phyloP scores from a whole-genome alignment of 495 filamentous ascomycete species.

The Penicillium cosmopolitanum region DNA sequence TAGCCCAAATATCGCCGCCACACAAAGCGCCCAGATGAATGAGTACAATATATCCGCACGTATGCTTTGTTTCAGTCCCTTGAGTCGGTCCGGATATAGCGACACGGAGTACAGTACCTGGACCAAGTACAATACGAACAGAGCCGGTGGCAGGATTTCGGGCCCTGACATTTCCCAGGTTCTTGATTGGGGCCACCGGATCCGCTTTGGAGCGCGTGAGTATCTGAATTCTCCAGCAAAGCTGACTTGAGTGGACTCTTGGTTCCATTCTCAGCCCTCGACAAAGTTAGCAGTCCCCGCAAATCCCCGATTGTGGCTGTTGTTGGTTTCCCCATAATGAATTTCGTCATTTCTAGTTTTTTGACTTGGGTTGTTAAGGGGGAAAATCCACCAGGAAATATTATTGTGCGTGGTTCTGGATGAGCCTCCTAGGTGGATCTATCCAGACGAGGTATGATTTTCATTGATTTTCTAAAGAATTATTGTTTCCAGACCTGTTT shows the following conservation, averaged over 20 bases:
- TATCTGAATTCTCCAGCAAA: neutral
- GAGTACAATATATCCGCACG: no score
- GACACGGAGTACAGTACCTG: neutral
- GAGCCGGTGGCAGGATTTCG: conserved; percentile 3
- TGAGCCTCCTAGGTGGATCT: neutral
- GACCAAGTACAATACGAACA: neutral
- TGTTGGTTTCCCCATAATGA: neutral
- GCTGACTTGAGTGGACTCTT: conserved; percentile 4
- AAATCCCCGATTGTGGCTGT: conserved; percentile 1
- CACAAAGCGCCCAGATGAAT: no score
- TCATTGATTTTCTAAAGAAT: neutral
- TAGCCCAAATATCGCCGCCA: neutral
- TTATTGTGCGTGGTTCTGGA: neutral
- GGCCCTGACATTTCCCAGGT: conserved; percentile 21
- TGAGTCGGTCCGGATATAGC: no score
- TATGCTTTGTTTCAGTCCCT: no score
- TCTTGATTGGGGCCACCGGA: conserved; percentile 22
- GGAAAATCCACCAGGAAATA: no score
- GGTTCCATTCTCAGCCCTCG: conserved; percentile 7
- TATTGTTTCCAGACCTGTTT: neutral
- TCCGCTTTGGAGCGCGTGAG: conserved; percentile 6
- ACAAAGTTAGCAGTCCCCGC: conserved; percentile 7
- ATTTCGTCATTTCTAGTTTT: conserved; percentile 1
- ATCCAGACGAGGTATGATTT: neutral
- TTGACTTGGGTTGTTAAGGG: no score